Evolutionary conservation across 257 asterid species (phyloP).

Genomic region (Apocynum venetum): DNA sequence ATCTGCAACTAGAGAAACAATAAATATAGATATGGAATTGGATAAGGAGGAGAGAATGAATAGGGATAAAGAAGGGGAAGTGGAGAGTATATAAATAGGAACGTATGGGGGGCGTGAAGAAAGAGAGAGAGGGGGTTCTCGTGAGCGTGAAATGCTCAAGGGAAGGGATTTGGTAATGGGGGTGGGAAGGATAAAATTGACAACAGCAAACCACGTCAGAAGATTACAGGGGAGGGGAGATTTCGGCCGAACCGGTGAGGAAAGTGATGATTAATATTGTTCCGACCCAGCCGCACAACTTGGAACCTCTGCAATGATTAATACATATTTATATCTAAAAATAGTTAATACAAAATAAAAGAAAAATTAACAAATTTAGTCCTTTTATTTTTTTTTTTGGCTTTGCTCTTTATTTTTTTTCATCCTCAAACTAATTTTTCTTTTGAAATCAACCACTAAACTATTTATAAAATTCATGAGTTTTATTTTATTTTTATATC

Average conservation of each 20-base stretch:
- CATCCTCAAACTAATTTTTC: no score
- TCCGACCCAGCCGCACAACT: no score
- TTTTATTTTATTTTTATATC: no score
- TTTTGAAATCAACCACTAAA: no score
- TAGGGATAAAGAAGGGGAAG: not conserved
- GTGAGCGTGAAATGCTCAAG: not conserved
- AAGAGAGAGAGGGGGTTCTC: not conserved
- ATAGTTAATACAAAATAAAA: no score
- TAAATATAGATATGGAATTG: not conserved
- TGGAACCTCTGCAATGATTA: no score
- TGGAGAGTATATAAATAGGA: not conserved
- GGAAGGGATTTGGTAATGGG: not conserved
- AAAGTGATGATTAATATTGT: not conserved
- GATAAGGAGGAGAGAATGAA: not conserved
- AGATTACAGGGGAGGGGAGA: not conserved
- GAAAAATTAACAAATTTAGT: no score
- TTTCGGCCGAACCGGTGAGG: not conserved
- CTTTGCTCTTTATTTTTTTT: no score
- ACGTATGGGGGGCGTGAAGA: not conserved
- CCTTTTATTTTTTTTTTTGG: no score
- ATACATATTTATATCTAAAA: no score
- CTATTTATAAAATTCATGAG: no score
- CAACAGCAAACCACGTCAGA: conserved; percentile 12
- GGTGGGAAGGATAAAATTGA: not conserved
- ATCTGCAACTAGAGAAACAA: not conserved